Base-by-base conservation (phyloP, 2,329 filamentous ascomycete genomes). In the Cryphonectria naterciae region DNA sequence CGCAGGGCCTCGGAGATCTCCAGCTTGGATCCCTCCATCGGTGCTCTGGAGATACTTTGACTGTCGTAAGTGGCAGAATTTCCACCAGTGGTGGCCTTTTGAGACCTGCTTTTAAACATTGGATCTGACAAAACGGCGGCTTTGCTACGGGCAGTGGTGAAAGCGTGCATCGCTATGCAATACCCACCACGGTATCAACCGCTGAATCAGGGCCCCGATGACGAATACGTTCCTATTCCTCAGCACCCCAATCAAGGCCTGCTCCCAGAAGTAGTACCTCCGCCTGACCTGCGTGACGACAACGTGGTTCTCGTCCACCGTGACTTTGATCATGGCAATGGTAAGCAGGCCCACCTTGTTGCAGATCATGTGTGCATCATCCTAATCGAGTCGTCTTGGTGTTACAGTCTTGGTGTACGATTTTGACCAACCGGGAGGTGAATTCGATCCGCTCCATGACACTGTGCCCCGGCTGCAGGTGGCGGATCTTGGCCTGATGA, bases 141-240 rank as follows among this genome's bases (percentile, higher is more conserved):
- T 58, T 8, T 10, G 13, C 13, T 58, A 32, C 25, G 54, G 54
- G 54, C 32, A 61, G 58, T 76, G 19, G 70, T 71, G 15, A 66
- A 73, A 19, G 74, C 41, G 6, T 74, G 73, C 62, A 58, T 73
- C n/a, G 67, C 72, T 13, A 68, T 76, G 71, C 39, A 72, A 25
- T 71, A 70, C 13, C 75, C 74, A 4, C 70, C 75, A 0, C 22
- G 67, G 2, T 46, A 43, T 28, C 65, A 63, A 32, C 54, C 66
- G 1, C 17, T 4, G 2, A 68, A 68, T 13, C 13, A 5, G 17
- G n/a, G n/a, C 37, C 37, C 37, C 11, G 35, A 52, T 15, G 28
- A 35, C 22, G 25, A 64, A 41, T 7, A 37, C 10, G n/a, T 15
- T 1, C 28, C 13, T n/a, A 15, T 49, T 17, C 22, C 19, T 7